These are phyloP conservation scores for Chlorella variabilis DNA, from an alignment of 163 green algal species.

Conservation along the genomic window DNA sequence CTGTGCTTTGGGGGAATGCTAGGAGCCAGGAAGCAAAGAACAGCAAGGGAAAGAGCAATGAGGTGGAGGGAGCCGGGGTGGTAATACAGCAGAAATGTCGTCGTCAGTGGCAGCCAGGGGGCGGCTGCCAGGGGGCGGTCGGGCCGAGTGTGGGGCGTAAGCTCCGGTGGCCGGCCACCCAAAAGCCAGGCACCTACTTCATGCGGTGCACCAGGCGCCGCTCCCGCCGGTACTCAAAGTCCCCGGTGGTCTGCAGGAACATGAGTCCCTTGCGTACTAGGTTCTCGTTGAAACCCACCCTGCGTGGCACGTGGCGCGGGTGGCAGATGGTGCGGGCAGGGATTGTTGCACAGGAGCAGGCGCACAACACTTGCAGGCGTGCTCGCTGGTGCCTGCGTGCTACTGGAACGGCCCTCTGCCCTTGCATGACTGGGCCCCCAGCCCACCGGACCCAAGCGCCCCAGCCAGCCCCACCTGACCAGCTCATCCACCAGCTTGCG, in stretches of 20 bases:
- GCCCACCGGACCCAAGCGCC: not conserved
- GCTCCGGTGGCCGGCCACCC: too few species aligned
- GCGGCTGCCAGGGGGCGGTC: too few species aligned
- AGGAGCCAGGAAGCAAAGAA: too few species aligned
- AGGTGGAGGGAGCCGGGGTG: too few species aligned
- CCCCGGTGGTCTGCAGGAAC: slow-evolving; percentile 54
- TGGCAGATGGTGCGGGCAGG: not conserved
- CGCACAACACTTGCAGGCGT: too few species aligned
- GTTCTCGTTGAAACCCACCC: slow-evolving; percentile 74
- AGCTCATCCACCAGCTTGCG: slow-evolving; percentile 70
- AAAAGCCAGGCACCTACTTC: too few species aligned
- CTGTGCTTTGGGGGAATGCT: too few species aligned
- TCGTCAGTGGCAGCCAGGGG: too few species aligned
- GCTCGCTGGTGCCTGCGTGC: too few species aligned
- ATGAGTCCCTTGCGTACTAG: slow-evolving; percentile 75
- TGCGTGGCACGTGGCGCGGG: not conserved
- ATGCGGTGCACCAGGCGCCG: slow-evolving; percentile 60
- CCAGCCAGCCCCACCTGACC: slow-evolving; percentile 20
- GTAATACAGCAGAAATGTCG: too few species aligned
- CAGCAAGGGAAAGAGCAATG: too few species aligned
- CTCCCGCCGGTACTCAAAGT: slow-evolving; percentile 68
- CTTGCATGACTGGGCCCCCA: not conserved
- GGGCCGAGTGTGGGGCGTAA: too few species aligned
- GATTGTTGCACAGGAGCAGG: not conserved
- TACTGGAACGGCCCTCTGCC: not conserved